Conservation (phyloP, 495 filamentous ascomycete species). For the Cairneyella variabilis region DNA sequence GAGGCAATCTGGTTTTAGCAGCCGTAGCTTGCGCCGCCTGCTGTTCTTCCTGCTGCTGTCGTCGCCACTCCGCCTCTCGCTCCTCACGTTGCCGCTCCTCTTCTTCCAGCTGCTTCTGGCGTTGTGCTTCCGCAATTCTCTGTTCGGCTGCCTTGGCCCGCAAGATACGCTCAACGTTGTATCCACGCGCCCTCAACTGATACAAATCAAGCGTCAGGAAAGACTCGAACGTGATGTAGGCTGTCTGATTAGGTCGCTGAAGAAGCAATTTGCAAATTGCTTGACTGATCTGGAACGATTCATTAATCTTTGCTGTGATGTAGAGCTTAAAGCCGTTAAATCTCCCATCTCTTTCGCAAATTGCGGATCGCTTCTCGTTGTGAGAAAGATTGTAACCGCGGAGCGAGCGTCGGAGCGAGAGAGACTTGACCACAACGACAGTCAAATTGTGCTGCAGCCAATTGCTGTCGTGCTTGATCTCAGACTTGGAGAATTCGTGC, state of each 20-base stretch:
- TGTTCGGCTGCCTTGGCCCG: slow-evolving; percentile 79
- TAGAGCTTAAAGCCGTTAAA: slow-evolving; percentile 46
- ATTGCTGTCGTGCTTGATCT: slow-evolving; percentile 73
- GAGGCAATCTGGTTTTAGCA: slow-evolving; percentile 20
- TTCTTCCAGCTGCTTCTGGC: slow-evolving; percentile 71
- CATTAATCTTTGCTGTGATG: slow-evolving; percentile 57
- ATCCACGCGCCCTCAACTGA: slow-evolving; percentile 75
- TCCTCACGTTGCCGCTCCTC: slow-evolving; percentile 63
- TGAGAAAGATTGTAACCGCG: slow-evolving; percentile 61
- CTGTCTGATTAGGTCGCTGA: slow-evolving; percentile 77
- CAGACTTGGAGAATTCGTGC: slow-evolving; percentile 60
- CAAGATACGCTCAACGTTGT: slow-evolving; percentile 92
- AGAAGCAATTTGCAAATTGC: slow-evolving; percentile 76
- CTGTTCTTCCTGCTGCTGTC: slow-evolving; percentile 36
- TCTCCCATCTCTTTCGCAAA: slow-evolving; percentile 51
- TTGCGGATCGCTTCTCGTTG: slow-evolving; percentile 65
- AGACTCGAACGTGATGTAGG: slow-evolving; percentile 80
- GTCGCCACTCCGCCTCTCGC: slow-evolving; percentile 54
- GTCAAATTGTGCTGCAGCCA: slow-evolving; percentile 87
- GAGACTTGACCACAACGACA: slow-evolving; percentile 70
- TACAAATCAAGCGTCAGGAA: slow-evolving; percentile 74
- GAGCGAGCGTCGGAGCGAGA: slow-evolving; percentile 71
- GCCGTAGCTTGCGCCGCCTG: slow-evolving; percentile 15
- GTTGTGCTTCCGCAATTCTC: slow-evolving; percentile 75
- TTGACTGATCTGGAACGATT: slow-evolving; percentile 86